Evolutionary conservation across 2,329 filamentous ascomycete genomes (phyloP).

Genomic region (Colletotrichum plurivorum): DNA sequence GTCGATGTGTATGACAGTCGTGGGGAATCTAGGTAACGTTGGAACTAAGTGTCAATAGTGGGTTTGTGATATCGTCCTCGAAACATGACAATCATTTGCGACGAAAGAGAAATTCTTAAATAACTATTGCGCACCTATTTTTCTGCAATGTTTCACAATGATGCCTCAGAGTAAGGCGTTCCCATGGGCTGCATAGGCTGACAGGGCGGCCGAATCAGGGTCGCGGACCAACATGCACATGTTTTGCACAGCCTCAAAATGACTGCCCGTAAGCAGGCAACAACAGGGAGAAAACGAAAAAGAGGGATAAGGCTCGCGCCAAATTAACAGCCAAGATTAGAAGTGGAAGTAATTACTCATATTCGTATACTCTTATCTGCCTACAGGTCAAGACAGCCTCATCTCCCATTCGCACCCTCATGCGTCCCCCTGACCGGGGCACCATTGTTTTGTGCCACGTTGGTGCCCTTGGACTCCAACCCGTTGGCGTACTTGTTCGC

Average conservation of each 20-base stretch:
- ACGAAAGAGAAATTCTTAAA: too few species aligned
- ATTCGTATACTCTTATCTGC: background rate
- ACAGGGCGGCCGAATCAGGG: background rate
- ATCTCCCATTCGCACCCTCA: background rate
- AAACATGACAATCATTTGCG: too few species aligned
- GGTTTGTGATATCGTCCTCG: too few species aligned
- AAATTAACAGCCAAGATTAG: background rate
- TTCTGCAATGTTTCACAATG: too few species aligned
- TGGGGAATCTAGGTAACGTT: background rate
- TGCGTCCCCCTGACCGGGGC: conserved; percentile 19
- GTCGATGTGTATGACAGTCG: background rate
- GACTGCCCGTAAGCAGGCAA: conserved; percentile 4
- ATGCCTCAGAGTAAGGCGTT: background rate
- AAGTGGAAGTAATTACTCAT: too few species aligned
- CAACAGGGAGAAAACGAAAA: background rate
- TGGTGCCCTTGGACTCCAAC: conserved; percentile 46
- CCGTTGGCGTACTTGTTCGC: conserved; percentile 66
- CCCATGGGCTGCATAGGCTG: background rate
- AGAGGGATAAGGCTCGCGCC: background rate
- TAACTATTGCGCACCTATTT: too few species aligned
- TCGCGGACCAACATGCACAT: background rate
- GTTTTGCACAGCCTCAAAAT: conserved; percentile 18
- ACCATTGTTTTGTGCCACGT: conserved; percentile 20
- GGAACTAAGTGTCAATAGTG: too few species aligned
- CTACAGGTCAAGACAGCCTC: too few species aligned